Base-by-base conservation (phyloP, 768 basidiomycete genomes). In the Suillus alpinus region DNA sequence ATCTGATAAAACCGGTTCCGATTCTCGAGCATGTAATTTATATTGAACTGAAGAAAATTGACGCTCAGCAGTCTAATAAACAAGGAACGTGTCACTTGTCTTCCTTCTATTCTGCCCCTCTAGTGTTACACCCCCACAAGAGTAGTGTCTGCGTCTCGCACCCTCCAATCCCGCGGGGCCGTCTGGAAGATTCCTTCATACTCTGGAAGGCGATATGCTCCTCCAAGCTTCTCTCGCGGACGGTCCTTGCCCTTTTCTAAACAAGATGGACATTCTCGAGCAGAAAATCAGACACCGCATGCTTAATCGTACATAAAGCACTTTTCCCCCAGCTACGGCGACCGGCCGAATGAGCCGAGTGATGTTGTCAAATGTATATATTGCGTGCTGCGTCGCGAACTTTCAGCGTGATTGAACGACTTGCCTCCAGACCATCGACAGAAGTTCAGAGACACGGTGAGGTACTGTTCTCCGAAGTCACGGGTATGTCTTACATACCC, bases 161-260 rank as follows among this genome's bases (percentile, higher is more conserved):
- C n/a, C n/a, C n/a, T n/a, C 3, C 26, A 26, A 3, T 26, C 26
- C 26, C 3, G 26, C 26, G 26, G 26, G 26, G 26, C 68, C 82
- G 89, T 12, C 77, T 91, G 31, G 86, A 91, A 66, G 89, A 91
- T 71, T 88, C 87, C 0, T 83, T 88, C 56, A 78, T 84, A 43
- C 76, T 91, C 14, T 91, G 89, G 89, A 86, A 83, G 53, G 80
- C 83, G 10, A 83, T 91, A 62, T 87, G 87, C 68, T 81, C 83
- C 40, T 85, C 86, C 31, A 82, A 83, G 63, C 78, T 92, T 3
- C 76, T 92, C n/a, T 76, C 79, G 7, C 81, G 78, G 59, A 81
- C 83, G 3, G 81, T 84, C 65, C 75, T 89, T 32, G 82, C 89
- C 59, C 73, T 55, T 88, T 88, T 69, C 77, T 87, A 62, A 87